phyloP scores from a whole-genome alignment of 495 filamentous ascomycete genomes.

The Schizothecium vesticola region DNA sequence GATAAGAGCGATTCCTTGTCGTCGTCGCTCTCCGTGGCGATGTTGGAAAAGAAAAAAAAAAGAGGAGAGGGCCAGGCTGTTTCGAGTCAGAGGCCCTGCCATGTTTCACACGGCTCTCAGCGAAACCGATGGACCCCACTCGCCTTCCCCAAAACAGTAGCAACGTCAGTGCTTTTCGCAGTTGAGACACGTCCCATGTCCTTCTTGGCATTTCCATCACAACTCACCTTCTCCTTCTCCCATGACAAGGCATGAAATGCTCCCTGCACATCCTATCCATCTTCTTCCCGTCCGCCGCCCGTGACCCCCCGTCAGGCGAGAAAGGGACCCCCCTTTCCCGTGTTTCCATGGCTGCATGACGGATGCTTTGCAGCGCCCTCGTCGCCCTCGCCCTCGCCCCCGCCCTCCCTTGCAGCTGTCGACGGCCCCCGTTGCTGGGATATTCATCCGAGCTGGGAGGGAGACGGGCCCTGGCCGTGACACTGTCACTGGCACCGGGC shows the following conservation, averaged over 20 bases:
- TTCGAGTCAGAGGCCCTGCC: neutral
- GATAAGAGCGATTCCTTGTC: neutral
- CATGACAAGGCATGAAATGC: constrained; percentile 3
- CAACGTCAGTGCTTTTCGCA: neutral
- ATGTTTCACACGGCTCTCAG: neutral
- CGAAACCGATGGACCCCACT: neutral
- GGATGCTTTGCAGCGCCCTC: constrained; percentile 1
- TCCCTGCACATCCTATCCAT: constrained; percentile 1
- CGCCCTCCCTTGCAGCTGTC: constrained; percentile 1
- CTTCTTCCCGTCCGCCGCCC: neutral
- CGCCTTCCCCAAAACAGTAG: neutral
- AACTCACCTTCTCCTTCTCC: neutral
- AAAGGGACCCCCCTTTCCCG: constrained; percentile 2
- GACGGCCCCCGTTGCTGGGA: neutral
- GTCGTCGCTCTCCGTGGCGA: neutral
- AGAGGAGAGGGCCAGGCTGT: neutral
- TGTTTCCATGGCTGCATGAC: neutral
- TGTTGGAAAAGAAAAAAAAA: neutral
- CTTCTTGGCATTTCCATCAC: neutral
- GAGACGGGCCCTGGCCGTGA: neutral
- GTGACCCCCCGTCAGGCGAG: neutral
- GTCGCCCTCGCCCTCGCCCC: neutral
- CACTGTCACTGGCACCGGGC: neutral
- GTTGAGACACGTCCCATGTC: neutral
- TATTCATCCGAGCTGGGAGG: constrained; percentile 2